phyloP scores from a whole-genome alignment of 371 early-diverging fungal species.

The Mortierella sp. region DNA sequence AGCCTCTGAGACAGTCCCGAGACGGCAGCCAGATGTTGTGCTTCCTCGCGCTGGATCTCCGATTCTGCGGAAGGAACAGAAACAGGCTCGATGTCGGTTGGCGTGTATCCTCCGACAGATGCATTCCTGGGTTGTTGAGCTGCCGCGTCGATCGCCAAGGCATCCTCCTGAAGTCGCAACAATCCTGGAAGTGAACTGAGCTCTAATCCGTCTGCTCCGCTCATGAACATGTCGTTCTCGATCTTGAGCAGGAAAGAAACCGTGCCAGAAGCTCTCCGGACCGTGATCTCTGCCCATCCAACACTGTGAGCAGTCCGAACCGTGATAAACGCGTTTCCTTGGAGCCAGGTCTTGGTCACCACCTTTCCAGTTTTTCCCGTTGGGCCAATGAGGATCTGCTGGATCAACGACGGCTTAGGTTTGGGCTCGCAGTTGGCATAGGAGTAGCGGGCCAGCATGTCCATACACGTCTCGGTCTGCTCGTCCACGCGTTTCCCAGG shows the following conservation, averaged over 20 bases:
- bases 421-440: constrained; percentile 82
- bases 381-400: constrained; percentile 33
- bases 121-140: constrained; percentile 43
- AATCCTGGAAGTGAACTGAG: constrained; percentile 69
- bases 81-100: constrained; percentile 20
- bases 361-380: constrained; percentile 60
- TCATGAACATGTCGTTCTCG: constrained; percentile 72
- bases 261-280: constrained; percentile 89
- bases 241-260: constrained; percentile 81
- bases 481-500: constrained; percentile 71
- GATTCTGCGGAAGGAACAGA: constrained; percentile 12
- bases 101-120: constrained; percentile 15
- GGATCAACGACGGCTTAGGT: constrained; percentile 56
- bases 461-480: constrained; percentile 90
- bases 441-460: constrained; percentile 91
- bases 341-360: constrained; percentile 80
- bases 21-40: constrained; percentile 24
- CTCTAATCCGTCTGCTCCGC: constrained; percentile 62
- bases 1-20: constrained; percentile 41
- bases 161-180: constrained; percentile 72
- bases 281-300: constrained; percentile 85
- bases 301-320: constrained; percentile 74
- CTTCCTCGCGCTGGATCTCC: constrained; percentile 23
- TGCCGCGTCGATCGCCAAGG: constrained; percentile 41
- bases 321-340: constrained; percentile 88